Evolutionary conservation across 2,329 filamentous ascomycete genomes (phyloP), one percentile per base, ranked within the genome.

Genomic region (Scorias spongiosa): DNA sequence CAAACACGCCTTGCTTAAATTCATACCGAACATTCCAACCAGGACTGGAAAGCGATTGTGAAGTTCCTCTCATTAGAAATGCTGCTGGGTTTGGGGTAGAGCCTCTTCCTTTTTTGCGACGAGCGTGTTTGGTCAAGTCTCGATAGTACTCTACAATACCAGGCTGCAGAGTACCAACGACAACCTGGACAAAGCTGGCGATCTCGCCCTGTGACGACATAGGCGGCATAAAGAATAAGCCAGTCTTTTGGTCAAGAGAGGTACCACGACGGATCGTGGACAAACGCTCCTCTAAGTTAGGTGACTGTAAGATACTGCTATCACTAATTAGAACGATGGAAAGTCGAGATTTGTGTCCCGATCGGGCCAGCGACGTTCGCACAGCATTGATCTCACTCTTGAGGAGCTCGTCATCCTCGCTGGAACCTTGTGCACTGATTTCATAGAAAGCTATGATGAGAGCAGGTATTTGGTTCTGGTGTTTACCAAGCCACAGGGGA

Each of bases 21-120:
- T 98, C 89, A 62, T 95, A 95, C 12, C 89, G 80, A 43, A 93
- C 81, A 56, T 86, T 87, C 91, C 89, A 98, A 2, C 85, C 88
- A 37, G 86, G 79, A 9, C 81, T 69, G 1, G 87, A 84, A n/a
- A 95, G 65, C 0, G 83, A 85, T 55, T 91, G 84, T 1, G 87
- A 93, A 1, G 85, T 93, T 26, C 84, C 85, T 15, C 74, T 79
- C 0, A 84, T 89, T 1, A 86, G 85, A 4, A 87, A 84, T 29
- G 85, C 73, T 6, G 86, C 89, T 5, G 86, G 85, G 2, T 88
- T 86, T 40, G 82, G 79, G 11, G 83, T 78, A 14, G 78, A 71
- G 7, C 84, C 82, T 46, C 87, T 76, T 40, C 83, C 81, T 52
- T 84, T 81, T 68, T 96, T 96, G 59, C 91, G 82, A 52, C 88